A percentile compares a stretch with the other conserved stretches of the same genome.
Evolutionary conservation across 2,329 filamentous ascomycete species (phyloP).

Genomic region (Aspergillus calidoustus): DNA sequence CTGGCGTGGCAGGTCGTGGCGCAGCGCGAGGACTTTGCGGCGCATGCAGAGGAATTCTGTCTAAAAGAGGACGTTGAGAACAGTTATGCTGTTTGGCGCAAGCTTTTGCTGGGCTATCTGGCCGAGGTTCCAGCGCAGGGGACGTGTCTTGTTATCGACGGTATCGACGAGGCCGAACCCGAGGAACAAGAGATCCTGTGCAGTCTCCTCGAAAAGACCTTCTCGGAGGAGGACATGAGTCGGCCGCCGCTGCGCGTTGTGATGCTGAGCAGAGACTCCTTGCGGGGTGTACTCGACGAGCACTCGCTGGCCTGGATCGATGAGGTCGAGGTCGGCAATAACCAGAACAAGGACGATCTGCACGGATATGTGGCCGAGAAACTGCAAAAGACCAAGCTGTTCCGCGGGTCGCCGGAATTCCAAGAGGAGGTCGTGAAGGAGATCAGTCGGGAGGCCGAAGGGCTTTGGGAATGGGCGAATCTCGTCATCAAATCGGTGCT

Average conservation of each 20-base stretch:
- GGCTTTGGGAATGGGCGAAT: conserved; percentile 24
- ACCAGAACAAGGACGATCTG: conserved; percentile 24
- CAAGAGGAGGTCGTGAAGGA: conserved; percentile 14
- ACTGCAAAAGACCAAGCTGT: conserved; percentile 19
- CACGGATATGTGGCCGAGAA: conserved; percentile 18
- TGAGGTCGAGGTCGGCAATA: conserved; percentile 20
- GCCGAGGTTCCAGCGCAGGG: neutral
- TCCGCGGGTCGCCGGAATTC: conserved; percentile 15
- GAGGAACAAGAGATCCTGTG: conserved; percentile 11
- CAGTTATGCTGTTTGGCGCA: conserved; percentile 7
- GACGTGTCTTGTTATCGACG: neutral
- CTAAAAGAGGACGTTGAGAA: conserved; percentile 7
- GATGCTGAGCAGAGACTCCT: conserved; percentile 16
- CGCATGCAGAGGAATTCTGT: conserved; percentile 8
- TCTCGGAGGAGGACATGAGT: neutral
- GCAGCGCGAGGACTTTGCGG: conserved; percentile 10
- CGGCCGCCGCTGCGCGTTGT: conserved; percentile 5
- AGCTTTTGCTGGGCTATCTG: conserved; percentile 6
- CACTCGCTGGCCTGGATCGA: conserved; percentile 18
- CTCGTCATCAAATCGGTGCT: conserved; percentile 21
- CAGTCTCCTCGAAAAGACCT: conserved; percentile 7
- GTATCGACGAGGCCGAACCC: neutral
- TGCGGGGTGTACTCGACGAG: conserved; percentile 14
- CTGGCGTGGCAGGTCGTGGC: conserved; percentile 17
- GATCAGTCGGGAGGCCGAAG: conserved; percentile 16